Evolutionary conservation across 345 rosid species (phyloP), one percentile per base, ranked within the genome.

Genomic region (Sisymbrium irio): DNA sequence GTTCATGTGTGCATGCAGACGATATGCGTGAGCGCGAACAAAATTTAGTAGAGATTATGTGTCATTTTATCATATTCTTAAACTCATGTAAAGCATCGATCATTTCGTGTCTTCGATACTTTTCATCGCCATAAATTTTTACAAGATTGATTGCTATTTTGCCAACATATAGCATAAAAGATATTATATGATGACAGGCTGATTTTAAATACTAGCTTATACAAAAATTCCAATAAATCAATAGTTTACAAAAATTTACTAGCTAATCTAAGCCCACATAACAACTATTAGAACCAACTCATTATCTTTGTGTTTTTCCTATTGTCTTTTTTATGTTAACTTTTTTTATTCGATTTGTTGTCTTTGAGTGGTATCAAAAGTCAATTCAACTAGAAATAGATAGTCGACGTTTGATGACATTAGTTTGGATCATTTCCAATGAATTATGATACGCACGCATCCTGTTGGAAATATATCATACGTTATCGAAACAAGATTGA

Each of bases 281-380:
- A 53, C 78, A 74, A 74, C 73, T 75, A 59, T 50, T 50, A 11
- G 68, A 59, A 67, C 68, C 41, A 75, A 67, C 73, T 20, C 17
- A 67, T 67, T 9, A 60, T 30, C 47, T 10, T 67, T 28, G 35
- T 63, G 54, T 19, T 69, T 62, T 69, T 36, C 54, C 30, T 61
- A 36, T 62, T 62, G 70, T 69, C 76, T 70, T 69, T 45, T 70
- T 69, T 55, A 22, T 62, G 42, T 62, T 22, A 25, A 54, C 50
- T 54, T 54, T 61, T 22, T 35, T 27, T 27, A 55, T 69, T 77
- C 65, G 66, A 27, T 47, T 35, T 55, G 55, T 70, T 57, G 67
- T 70, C 66, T 45, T 28, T 37, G 51, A 28, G 80, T 70, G 80
- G 47, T 59, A 70, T 46, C 42, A 77, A 76, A 77, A 77, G 76